phyloP scores from a whole-genome alignment of 805 yeast species.

The Saccharomyces paradoxus region DNA sequence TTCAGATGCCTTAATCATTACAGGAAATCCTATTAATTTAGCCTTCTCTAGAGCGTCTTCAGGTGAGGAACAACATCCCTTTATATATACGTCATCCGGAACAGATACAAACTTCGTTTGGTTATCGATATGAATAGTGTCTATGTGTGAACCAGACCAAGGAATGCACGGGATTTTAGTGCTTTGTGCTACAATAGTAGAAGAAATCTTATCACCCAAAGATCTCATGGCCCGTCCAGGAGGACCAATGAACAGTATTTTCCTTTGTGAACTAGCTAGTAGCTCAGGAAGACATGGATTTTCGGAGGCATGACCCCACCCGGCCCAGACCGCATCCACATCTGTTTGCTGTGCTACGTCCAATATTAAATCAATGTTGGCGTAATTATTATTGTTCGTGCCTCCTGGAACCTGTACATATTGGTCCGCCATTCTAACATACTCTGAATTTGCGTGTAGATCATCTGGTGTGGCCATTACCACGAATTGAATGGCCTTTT shows the following conservation, averaged over 20 bases:
- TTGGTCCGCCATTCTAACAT: constrained; percentile 98
- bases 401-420: constrained; percentile 98
- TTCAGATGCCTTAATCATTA: constrained; percentile 98
- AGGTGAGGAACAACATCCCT: constrained; percentile 82
- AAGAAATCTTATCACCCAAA: constrained; percentile 93
- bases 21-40: constrained; percentile 86
- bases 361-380: constrained; percentile 93
- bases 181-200: constrained; percentile 98
- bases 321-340: constrained; percentile 99
- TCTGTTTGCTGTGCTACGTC: constrained; percentile 94
- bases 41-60: constrained; percentile 88
- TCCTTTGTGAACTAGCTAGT: constrained; percentile 86
- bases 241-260: constrained; percentile 92
- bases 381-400: constrained; percentile 95
- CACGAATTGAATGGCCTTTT: constrained; percentile 84
- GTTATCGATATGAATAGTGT: constrained; percentile 62
- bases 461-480: constrained; percentile 99
- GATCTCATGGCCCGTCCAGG: constrained; percentile 99
- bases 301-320: constrained; percentile 99
- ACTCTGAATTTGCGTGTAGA: constrained; percentile 91
- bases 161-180: constrained; percentile 98
- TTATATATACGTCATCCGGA: constrained; percentile 66
- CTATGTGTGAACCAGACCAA: constrained; percentile 98
- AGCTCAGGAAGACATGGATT: constrained; percentile 90
- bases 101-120: constrained; percentile 80